Percentiles rank a stretch among this genome's conserved stretches.
These are phyloP conservation scores for Sporisorium scitamineum DNA, from an alignment of 1,284 basidiomycete genomes.

Conservation along the genomic window DNA sequence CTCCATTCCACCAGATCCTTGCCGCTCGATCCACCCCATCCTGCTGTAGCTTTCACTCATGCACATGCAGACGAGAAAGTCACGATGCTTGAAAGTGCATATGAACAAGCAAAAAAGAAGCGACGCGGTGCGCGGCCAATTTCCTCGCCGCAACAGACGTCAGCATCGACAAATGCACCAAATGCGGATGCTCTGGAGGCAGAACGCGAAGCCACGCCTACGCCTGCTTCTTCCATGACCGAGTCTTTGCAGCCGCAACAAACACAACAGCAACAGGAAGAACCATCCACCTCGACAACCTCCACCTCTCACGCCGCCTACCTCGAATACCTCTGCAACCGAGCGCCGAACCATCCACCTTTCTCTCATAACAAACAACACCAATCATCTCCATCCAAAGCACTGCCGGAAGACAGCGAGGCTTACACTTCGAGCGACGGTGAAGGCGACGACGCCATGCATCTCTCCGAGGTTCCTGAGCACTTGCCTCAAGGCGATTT, in stretches of 20 bases:
- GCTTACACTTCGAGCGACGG: conserved; percentile 54
- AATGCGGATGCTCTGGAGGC: not conserved
- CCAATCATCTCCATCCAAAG: conserved; percentile 16
- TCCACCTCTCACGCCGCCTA: conserved; percentile 45
- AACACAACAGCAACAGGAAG: conserved; percentile 1
- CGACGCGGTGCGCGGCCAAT: conserved; percentile 12
- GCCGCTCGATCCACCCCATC: conserved; percentile 50
- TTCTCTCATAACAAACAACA: conserved; percentile 11
- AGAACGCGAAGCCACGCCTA: conserved; percentile 27
- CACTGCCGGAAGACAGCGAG: conserved; percentile 31
- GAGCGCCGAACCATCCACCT: conserved; percentile 41
- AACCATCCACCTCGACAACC: not conserved
- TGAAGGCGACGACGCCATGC: conserved; percentile 58
- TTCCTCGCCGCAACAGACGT: not conserved
- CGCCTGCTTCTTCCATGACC: conserved; percentile 2
- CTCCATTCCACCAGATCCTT: conserved; percentile 40
- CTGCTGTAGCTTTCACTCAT: conserved; percentile 50
- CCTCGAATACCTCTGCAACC: conserved; percentile 37
- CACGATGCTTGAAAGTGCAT: conserved; percentile 30
- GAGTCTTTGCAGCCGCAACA: conserved; percentile 1
- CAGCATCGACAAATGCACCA: not conserved
- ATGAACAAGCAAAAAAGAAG: conserved; percentile 37
- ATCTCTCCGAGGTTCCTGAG: conserved; percentile 59
- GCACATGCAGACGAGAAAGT: conserved; percentile 51
- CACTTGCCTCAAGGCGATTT: conserved; percentile 64